Evolutionary conservation across 768 basidiomycete genomes (phyloP), one percentile per base, ranked within the genome.

Genomic region (Paxillus involutus): DNA sequence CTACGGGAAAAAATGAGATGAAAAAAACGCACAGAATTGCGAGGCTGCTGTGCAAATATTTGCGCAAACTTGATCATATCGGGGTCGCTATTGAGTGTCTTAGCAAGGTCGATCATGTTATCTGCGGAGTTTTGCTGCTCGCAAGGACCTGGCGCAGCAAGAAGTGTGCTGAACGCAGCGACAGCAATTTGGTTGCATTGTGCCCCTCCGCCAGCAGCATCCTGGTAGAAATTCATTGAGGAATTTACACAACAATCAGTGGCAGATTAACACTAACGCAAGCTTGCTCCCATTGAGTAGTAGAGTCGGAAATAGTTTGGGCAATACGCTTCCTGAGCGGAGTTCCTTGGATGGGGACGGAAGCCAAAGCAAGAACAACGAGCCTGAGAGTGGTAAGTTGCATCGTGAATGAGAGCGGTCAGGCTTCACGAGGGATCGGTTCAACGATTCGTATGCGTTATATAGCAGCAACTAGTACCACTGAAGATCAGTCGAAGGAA

Each of bases 111-210:
- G 43, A 84, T 71, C 76, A 83, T 79, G 14, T 67, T 52, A 56
- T 84, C 83, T 24, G 78, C 82, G 17, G 80, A 72, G 58, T 83
- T 63, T 57, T 84, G 83, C 63, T 85, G 83, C 47, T 75, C 80
- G 56, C 82, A 84, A 51, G 75, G 67, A 26, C 77, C 80, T 0
- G 78, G 71, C 6, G 73, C 81, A 33, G 81, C 81, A n/a, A 88
- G 80, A 41, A 89, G 79, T 12, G 83, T 82, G 37, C 61, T 59
- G 61, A 85, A 84, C 1, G 85, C 78, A 1, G 71, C 73, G 24
- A 86, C 74, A 3, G 85, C 79, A 40, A 81, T 62, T 6, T 79
- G 70, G 63, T 84, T 86, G 67, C 86, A 88, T 59, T 78, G 67
- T n/a, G 70, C 49, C 14, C 60, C 82, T 41, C 85, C 86, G 39